These are phyloP conservation scores for Corrigiola litoralis DNA, from an alignment of 179 eudicot genomes.

Conservation along the genomic window DNA sequence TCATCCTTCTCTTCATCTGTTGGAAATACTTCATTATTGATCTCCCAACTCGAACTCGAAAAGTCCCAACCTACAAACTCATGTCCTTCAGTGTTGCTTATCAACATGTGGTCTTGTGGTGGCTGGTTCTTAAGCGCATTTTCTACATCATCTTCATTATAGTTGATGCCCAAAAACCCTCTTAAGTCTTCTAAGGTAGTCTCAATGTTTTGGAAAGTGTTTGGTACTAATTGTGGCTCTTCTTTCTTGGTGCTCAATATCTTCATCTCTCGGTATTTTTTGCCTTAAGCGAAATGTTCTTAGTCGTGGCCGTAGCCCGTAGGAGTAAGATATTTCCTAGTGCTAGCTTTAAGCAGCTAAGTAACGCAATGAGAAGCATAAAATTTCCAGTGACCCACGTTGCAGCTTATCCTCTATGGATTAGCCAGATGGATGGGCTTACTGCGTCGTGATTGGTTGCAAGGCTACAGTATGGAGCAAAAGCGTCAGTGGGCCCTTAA, in stretches of 20 bases:
- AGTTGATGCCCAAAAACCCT: slow-evolving; percentile 29
- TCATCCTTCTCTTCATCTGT: slow-evolving; percentile 4
- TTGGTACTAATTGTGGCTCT: slow-evolving; percentile 19
- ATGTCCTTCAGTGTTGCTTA: not conserved
- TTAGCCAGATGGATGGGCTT: slow-evolving; percentile 15
- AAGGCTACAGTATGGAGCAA: slow-evolving; percentile 5
- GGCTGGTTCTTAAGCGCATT: slow-evolving; percentile 3
- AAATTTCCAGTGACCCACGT: not conserved
- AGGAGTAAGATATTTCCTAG: not conserved
- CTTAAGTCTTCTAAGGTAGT: slow-evolving; percentile 29
- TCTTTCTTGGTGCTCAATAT: slow-evolving; percentile 12
- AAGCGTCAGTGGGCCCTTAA: slow-evolving; percentile 5
- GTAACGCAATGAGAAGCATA: not conserved
- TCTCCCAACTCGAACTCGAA: slow-evolving; percentile 15
- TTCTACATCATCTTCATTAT: slow-evolving; percentile 8
- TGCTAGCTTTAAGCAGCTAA: not conserved
- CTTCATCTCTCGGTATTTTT: slow-evolving; percentile 9
- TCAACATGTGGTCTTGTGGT: not conserved
- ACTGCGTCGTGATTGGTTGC: slow-evolving; percentile 9
- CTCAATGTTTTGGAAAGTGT: not conserved
- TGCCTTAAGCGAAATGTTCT: no score
- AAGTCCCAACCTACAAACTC: slow-evolving; percentile 16
- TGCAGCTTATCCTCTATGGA: slow-evolving; percentile 38
- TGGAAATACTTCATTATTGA: not conserved
- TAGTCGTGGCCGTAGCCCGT: no score